Evolutionary conservation across 768 basidiomycete genomes (phyloP).

Genomic region (Sistotremastrum niveocremeum): DNA sequence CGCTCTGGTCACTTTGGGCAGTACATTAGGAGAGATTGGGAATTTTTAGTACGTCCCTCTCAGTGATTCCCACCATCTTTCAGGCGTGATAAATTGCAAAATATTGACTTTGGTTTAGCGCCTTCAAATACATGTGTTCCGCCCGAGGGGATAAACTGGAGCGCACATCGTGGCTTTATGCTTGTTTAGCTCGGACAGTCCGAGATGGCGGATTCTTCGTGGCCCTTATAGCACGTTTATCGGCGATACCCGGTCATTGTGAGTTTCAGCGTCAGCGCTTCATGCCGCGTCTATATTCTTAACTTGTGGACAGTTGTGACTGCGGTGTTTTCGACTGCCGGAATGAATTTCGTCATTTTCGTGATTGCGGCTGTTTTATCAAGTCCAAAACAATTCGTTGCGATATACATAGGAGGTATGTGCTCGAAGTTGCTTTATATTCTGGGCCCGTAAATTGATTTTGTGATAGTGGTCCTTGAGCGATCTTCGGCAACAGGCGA

Average conservation of each 20-base stretch:
- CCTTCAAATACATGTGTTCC: conserved; percentile 23
- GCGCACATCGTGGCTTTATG: conserved; percentile 10
- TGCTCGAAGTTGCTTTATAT: too few relatives aligned
- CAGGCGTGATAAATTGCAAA: background rate
- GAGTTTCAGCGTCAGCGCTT: conserved; percentile 1
- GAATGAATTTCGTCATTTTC: conserved; percentile 21
- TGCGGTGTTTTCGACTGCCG: conserved; percentile 19
- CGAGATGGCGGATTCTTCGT: conserved; percentile 27
- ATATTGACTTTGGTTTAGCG: conserved; percentile 1
- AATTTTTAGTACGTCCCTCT: conserved; percentile 12
- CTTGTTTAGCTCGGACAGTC: conserved; percentile 25
- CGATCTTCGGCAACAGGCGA: too few relatives aligned
- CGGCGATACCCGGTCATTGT: conserved; percentile 24
- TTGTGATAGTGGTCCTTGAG: too few relatives aligned
- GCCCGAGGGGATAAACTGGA: conserved; percentile 22
- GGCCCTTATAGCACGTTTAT: conserved; percentile 14
- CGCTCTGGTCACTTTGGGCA: conserved; percentile 19
- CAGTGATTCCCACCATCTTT: background rate
- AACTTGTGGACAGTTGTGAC: conserved; percentile 10
- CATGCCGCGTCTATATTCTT: background rate
- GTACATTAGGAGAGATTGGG: conserved; percentile 22
- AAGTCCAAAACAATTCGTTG: conserved; percentile 24
- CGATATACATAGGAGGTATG: conserved; percentile 18
- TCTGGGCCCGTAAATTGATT: too few relatives aligned
- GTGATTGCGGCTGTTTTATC: conserved; percentile 20